Conservation (phyloP, 163 green algal species). For the Scenedesmus sp. region DNA sequence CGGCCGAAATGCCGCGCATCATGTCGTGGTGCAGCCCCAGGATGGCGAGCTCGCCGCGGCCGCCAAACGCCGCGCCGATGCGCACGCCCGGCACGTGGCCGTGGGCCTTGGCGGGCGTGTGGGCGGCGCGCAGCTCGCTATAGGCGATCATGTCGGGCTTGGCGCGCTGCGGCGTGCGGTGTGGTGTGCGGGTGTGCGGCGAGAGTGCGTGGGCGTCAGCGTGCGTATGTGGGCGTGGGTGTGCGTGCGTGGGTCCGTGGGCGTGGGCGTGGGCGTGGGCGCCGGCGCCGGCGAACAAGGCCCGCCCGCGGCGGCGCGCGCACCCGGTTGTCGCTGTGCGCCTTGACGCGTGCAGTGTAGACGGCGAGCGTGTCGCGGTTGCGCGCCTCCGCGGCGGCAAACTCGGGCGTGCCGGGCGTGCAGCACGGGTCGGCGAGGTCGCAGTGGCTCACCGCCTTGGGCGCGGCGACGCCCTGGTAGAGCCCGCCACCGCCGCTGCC, state of each 20-base stretch:
- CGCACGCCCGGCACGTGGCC: slow-evolving; percentile 57
- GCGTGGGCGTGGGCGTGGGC: neutral
- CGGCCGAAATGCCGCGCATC: slow-evolving; percentile 55
- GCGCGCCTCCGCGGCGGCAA: slow-evolving; percentile 6
- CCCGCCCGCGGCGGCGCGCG: neutral
- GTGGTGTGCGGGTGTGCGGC: neutral
- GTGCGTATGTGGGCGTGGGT: neutral
- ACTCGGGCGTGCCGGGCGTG: slow-evolving; percentile 16
- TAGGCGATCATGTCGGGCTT: slow-evolving; percentile 58
- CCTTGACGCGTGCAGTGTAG: neutral
- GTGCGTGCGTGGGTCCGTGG: neutral
- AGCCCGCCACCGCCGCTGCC: slow-evolving; percentile 16
- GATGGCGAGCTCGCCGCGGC: slow-evolving; percentile 56
- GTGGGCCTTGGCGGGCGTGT: slow-evolving; percentile 2
- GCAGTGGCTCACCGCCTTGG: neutral
- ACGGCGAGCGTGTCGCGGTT: neutral
- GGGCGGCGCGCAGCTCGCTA: slow-evolving; percentile 22
- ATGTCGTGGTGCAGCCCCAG: slow-evolving; percentile 56
- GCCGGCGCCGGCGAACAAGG: neutral
- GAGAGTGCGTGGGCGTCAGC: neutral
- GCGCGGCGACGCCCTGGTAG: neutral
- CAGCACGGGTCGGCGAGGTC: neutral
- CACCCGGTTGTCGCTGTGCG: neutral
- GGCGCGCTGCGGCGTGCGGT: neutral
- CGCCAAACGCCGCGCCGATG: slow-evolving; percentile 49